Evolutionary conservation across 495 filamentous ascomycete genomes (phyloP).

Genomic region (Jackrogersella multiformis): DNA sequence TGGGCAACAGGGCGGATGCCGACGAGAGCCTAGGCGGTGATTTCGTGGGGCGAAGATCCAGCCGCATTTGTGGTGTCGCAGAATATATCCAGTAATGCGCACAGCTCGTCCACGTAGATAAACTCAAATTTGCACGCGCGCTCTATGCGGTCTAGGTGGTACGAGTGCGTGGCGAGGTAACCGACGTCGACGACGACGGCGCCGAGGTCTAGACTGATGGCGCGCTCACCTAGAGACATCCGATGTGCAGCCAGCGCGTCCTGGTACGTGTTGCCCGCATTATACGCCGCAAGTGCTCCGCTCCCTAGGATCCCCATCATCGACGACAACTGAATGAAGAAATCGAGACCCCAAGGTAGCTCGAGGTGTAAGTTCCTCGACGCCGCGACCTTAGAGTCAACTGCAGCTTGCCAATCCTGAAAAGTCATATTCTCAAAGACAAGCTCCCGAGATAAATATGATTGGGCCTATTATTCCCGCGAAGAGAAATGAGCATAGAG

Average conservation of each 20-base stretch:
- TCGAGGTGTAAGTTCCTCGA: no score
- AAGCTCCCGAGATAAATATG: no score
- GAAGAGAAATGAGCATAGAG: no score
- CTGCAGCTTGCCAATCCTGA: no score
- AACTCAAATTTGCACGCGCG: background rate
- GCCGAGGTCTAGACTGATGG: slow-evolving; percentile 60
- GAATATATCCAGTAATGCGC: slow-evolving; percentile 24
- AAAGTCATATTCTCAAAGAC: no score
- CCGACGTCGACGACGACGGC: slow-evolving; percentile 55
- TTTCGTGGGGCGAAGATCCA: no score
- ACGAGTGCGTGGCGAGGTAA: slow-evolving; percentile 49
- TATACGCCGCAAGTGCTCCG: slow-evolving; percentile 62
- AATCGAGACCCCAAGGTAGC: no score
- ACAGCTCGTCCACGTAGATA: slow-evolving; percentile 4
- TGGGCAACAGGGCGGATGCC: background rate
- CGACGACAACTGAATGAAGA: no score
- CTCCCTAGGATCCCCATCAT: slow-evolving; percentile 59
- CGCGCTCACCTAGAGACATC: slow-evolving; percentile 39
- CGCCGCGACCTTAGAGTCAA: no score
- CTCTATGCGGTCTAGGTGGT: slow-evolving; percentile 1
- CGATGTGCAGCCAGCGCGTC: slow-evolving; percentile 55
- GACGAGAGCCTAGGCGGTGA: background rate
- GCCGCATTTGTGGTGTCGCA: background rate
- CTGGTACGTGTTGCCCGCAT: slow-evolving; percentile 65
- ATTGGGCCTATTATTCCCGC: no score